phyloP scores from a whole-genome alignment of 2,329 filamentous ascomycete genomes.

The Curvularia hawaiiensis region DNA sequence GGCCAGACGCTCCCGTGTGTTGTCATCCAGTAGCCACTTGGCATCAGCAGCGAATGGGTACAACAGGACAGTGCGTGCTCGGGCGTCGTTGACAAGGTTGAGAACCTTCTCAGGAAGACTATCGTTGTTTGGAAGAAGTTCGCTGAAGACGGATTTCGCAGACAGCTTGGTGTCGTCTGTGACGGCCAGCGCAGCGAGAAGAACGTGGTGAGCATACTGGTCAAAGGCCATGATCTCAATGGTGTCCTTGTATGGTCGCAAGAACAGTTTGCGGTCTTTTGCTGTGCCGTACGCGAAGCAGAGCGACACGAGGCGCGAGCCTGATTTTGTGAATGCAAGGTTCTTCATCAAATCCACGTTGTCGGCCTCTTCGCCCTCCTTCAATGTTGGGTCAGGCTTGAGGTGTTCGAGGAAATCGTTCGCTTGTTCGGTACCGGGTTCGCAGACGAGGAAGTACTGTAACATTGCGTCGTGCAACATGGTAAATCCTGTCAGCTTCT shows the following conservation, averaged over 20 bases:
- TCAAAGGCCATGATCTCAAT: conserved; percentile 86
- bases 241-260: conserved; percentile 89
- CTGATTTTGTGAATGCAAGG: conserved; percentile 91
- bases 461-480: conserved; percentile 99
- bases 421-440: conserved; percentile 78
- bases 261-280: conserved; percentile 89
- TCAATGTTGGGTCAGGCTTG: conserved; percentile 82
- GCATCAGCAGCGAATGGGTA: conserved; percentile 75
- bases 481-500: conserved; percentile 95
- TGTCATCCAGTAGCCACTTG: conserved; percentile 65
- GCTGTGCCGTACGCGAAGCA: conserved; percentile 83
- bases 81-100: conserved; percentile 67
- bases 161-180: conserved; percentile 93
- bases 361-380: conserved; percentile 57
- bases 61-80: conserved; percentile 70
- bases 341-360: conserved; percentile 82
- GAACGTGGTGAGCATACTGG: conserved; percentile 74
- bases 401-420: conserved; percentile 88
- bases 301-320: conserved; percentile 79
- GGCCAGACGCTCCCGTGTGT: conserved; percentile 71
- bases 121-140: conserved; percentile 68
- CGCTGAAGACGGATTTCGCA: conserved; percentile 83
- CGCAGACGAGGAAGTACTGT: conserved; percentile 87
- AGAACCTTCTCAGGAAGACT: conserved; percentile 67
- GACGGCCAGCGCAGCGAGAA: conserved; percentile 86